phyloP scores from a whole-genome alignment of 2,329 filamentous ascomycete genomes.

The Hypoxylon sp. region DNA sequence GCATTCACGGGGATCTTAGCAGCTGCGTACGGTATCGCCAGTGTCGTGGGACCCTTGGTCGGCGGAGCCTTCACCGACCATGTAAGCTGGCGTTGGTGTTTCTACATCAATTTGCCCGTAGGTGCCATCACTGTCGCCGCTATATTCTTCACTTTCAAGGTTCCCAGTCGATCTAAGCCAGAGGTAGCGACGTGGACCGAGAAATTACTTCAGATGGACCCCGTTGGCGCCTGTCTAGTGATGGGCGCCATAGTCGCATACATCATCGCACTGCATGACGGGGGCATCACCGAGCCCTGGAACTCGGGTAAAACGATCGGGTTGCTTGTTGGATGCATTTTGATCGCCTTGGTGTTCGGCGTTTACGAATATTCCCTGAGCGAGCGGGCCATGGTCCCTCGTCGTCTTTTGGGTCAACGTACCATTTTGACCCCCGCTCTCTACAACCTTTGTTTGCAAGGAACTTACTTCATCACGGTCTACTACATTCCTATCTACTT shows the following conservation, averaged over 20 bases:
- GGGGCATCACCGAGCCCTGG: conserved; percentile 52
- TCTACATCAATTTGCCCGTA: conserved; percentile 42
- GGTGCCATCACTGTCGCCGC: conserved; percentile 24
- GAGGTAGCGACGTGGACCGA: background rate
- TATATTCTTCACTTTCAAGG: conserved; percentile 31
- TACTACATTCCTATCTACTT: conserved; percentile 53
- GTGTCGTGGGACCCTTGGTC: conserved; percentile 38
- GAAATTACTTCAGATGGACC: conserved; percentile 32
- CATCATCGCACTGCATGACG: conserved; percentile 58
- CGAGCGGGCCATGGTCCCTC: conserved; percentile 37
- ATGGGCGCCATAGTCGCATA: conserved; percentile 52
- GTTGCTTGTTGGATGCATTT: conserved; percentile 48
- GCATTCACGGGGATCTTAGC: conserved; percentile 49
- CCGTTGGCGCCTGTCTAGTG: conserved; percentile 20
- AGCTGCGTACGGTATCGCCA: conserved; percentile 55
- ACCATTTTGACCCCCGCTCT: background rate
- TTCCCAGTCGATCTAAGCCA: conserved; percentile 11
- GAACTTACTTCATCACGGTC: conserved; percentile 44
- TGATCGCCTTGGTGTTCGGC: conserved; percentile 45
- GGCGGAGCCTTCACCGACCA: conserved; percentile 32
- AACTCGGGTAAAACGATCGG: conserved; percentile 48
- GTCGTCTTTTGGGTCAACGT: conserved; percentile 19
- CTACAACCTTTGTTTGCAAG: background rate
- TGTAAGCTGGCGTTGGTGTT: conserved; percentile 40
- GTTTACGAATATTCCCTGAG: conserved; percentile 27